A percentile compares a stretch with the other conserved stretches of the same genome.
Evolutionary conservation across 2,329 filamentous ascomycete species (phyloP).

Genomic region (Amauroascus niger): DNA sequence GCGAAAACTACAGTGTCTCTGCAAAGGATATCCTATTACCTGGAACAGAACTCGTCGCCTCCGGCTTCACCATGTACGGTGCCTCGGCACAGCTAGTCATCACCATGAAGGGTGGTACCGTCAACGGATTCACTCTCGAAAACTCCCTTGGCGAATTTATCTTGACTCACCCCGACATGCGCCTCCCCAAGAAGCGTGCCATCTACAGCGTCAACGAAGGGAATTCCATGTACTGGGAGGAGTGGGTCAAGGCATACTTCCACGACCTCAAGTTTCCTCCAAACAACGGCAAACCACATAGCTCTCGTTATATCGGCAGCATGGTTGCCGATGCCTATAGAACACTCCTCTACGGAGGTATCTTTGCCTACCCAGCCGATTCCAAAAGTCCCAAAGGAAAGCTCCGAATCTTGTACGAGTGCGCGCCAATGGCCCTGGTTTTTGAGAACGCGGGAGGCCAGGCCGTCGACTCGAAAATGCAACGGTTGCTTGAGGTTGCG

Average conservation of each 20-base stretch:
- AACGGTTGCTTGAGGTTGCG: conserved; percentile 76
- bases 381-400: conserved; percentile 99
- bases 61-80: conserved; percentile 99
- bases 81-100: conserved; percentile 93
- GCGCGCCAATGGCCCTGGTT: conserved; percentile 96
- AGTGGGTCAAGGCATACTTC: conserved; percentile 78
- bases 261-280: conserved; percentile 73
- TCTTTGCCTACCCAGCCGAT: conserved; percentile 95
- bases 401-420: conserved; percentile 93
- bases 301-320: conserved; percentile 85
- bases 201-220: conserved; percentile 99
- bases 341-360: conserved; percentile 86
- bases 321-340: conserved; percentile 99
- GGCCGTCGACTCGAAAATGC: conserved; percentile 84
- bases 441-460: conserved; percentile 97
- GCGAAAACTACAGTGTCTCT: conserved; percentile 47
- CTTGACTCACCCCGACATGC: conserved; percentile 91
- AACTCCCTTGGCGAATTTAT: conserved; percentile 97
- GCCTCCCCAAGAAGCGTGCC: conserved; percentile 63
- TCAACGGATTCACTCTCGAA: conserved; percentile 98
- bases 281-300: conserved; percentile 73
- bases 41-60: conserved; percentile 81
- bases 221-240: conserved; percentile 93
- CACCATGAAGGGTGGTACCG: conserved; percentile 83
- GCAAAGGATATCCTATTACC: conserved; percentile 71